Evolutionary conservation across 2,329 filamentous ascomycete genomes (phyloP), one percentile per base, ranked within the genome.

Genomic region (Lasiodiplodia theobromae): DNA sequence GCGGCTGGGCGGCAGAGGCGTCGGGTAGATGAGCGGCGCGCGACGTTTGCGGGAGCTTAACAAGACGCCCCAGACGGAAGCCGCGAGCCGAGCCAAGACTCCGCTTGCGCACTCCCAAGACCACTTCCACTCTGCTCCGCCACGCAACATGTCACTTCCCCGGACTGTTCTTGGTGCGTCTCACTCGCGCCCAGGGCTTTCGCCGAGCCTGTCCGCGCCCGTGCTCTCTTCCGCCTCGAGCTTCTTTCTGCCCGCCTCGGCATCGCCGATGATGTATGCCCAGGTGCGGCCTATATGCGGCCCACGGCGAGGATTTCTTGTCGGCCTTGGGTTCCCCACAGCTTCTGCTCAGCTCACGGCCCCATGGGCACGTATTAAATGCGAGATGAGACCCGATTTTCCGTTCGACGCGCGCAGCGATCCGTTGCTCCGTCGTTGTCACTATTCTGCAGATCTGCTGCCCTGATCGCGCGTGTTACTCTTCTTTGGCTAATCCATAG

Each of bases 31-130:
- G n/a, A n/a, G 28, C 34, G 31, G 53, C 34, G 53, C 31, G 18
- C n/a, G 23, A 56, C 56, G 21, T 40, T 60, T 44, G 37, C 54
- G 54, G 54, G 28, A 57, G 54, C 54, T 57, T 57, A 23, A 53
- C 51, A 23, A 16, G 16, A 38, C 54, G 31, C 14, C 54, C 37
- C 56, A 58, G 57, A 16, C 57, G 57, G 57, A 62, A n/a, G 31
- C 31, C 57, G 16, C 21, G 23, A 21, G 38, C 57, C 57, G 57
- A n/a, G 57, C 40, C 57, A 62, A 62, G 57, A 11, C 57, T 62
- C 57, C 57, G 57, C 57, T 62, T 60, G 57, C 38, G 23, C 37
- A 31, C 40, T 49, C 47, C 57, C 57, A 62, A 62, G 57, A 62
- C 57, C 31, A 49, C 40, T 25, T 18, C 57, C 28, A 40, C 57